These are phyloP conservation scores for Pyrenochaeta sp. DNA, from an alignment of 2,329 filamentous ascomycete species.

Conservation along the genomic window DNA sequence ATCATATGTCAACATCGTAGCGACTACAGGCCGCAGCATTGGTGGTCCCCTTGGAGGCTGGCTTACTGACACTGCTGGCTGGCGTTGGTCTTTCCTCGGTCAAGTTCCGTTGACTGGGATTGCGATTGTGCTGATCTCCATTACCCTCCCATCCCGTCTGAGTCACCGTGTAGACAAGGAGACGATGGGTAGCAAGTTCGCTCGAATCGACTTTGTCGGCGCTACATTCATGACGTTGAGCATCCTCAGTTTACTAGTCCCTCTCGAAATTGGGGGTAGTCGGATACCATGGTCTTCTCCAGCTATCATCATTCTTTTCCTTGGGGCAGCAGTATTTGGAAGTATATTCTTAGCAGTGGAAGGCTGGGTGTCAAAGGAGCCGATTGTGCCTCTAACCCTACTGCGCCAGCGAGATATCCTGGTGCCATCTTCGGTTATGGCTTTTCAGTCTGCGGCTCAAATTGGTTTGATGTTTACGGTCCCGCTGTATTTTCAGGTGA, in stretches of 20 bases:
- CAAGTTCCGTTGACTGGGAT: conserved; percentile 64
- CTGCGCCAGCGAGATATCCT: conserved; percentile 62
- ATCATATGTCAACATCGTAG: conserved; percentile 60
- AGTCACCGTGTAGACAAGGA: conserved; percentile 1
- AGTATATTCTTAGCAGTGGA: conserved; percentile 46
- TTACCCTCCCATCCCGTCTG: conserved; percentile 23
- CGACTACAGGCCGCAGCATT: conserved; percentile 58
- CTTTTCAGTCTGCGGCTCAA: conserved; percentile 65
- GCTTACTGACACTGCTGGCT: conserved; percentile 68
- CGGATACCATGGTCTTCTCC: conserved; percentile 49
- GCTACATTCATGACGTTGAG: conserved; percentile 55
- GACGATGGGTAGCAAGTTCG: conserved; percentile 42
- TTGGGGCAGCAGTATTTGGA: conserved; percentile 32
- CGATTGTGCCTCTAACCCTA: conserved; percentile 65
- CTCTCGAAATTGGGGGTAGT: conserved; percentile 59
- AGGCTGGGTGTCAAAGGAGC: conserved; percentile 58
- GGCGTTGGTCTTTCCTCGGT: conserved; percentile 70
- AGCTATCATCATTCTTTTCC: conserved; percentile 43
- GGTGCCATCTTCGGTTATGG: conserved; percentile 60
- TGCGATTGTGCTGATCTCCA: conserved; percentile 58
- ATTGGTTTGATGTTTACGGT: conserved; percentile 70
- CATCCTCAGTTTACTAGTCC: conserved; percentile 55
- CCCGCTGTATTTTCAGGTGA: conserved; percentile 74
- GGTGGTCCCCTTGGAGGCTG: conserved; percentile 67
- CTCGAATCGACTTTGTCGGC: conserved; percentile 67